phyloP scores from a whole-genome alignment of 176 grass and related monocot genomes.

The Triticum aestivum region IWGSC_CS_RefSeq_v2.1 NC_057799.1:619509932-619510431 shows the following conservation, averaged over 20 bases:
- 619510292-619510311: neutral
- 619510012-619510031: too few species aligned
- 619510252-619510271: neutral
- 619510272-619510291: constrained; percentile 32
- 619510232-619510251: neutral
- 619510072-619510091: too few species aligned
- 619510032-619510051: too few species aligned
- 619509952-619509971: too few species aligned
- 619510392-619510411: neutral
- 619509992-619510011: too few species aligned
- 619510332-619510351: constrained; percentile 23
- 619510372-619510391: neutral
- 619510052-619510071: too few species aligned
- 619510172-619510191: neutral
- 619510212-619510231: neutral
- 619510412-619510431: neutral
- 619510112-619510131: too few species aligned
- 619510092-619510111: too few species aligned
- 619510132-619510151: neutral
- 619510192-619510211: neutral
- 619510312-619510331: neutral
- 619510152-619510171: neutral
- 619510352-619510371: constrained; percentile 11
- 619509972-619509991: too few species aligned
- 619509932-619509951: too few species aligned